phyloP scores from a whole-genome alignment of 805 yeast genomes.

The Teunomyces lycoperdinae region DNA sequence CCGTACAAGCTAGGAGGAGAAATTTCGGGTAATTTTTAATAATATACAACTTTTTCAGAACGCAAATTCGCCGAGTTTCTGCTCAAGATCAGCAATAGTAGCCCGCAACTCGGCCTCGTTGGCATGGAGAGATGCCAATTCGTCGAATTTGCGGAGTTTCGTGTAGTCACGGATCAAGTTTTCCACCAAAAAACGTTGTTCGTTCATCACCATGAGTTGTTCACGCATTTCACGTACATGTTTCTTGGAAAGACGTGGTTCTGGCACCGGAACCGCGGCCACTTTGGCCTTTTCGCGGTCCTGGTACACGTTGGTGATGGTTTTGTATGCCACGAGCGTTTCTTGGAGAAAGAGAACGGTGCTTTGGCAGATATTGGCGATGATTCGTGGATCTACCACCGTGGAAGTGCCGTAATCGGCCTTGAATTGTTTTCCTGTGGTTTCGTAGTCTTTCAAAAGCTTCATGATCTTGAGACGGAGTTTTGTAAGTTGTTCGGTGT shows the following conservation, averaged over 20 bases:
- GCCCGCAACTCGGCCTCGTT: slow-evolving; percentile 56
- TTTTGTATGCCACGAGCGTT: slow-evolving; percentile 61
- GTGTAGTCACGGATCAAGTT: slow-evolving; percentile 62
- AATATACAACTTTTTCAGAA: slow-evolving; percentile 15
- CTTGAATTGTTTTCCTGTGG: slow-evolving; percentile 21
- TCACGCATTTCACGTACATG: slow-evolving; percentile 63
- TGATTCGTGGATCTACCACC: slow-evolving; percentile 18
- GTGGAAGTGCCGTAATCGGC: slow-evolving; percentile 13
- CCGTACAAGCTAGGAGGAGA: too few species aligned
- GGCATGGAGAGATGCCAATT: slow-evolving; percentile 54
- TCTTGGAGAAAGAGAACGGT: slow-evolving; percentile 63
- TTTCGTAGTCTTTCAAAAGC: slow-evolving; percentile 33
- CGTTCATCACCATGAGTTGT: slow-evolving; percentile 81
- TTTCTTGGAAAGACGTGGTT: slow-evolving; percentile 37
- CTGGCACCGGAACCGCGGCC: slow-evolving; percentile 6
- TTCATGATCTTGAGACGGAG: slow-evolving; percentile 21
- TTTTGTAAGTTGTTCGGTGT: slow-evolving; percentile 15
- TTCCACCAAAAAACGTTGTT: slow-evolving; percentile 72
- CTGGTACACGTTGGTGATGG: slow-evolving; percentile 48
- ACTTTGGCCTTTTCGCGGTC: slow-evolving; percentile 23
- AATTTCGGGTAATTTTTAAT: background rate
- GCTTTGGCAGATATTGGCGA: slow-evolving; percentile 54
- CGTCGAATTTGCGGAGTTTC: slow-evolving; percentile 73
- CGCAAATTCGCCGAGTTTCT: slow-evolving; percentile 53
- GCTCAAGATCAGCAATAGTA: slow-evolving; percentile 47